Evolutionary conservation across 2,329 filamentous ascomycete genomes (phyloP).

Genomic region (Aureobasidium leucospermi): DNA sequence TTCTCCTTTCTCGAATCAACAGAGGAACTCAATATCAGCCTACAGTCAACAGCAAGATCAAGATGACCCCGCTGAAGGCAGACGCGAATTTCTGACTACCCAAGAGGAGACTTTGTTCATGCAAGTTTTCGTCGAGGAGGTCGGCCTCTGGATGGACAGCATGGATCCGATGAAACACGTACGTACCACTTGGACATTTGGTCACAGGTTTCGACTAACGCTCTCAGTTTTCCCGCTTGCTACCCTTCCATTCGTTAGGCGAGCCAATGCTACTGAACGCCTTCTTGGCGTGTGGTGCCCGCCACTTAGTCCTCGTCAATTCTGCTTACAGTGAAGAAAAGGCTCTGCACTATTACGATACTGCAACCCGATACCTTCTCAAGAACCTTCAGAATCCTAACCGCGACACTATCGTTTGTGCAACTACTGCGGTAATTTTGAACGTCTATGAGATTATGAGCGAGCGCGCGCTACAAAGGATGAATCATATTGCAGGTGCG

Average conservation of each 20-base stretch:
- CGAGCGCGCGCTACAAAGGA: slow-evolving; percentile 67
- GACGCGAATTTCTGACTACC: slow-evolving; percentile 59
- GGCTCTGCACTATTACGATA: slow-evolving; percentile 76
- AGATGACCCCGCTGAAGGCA: slow-evolving; percentile 35
- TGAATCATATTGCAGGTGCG: slow-evolving; percentile 83
- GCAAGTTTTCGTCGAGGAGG: slow-evolving; percentile 86
- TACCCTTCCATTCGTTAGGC: slow-evolving; percentile 75
- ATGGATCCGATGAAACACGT: slow-evolving; percentile 75
- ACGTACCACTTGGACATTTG: slow-evolving; percentile 20
- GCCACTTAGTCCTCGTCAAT: slow-evolving; percentile 68
- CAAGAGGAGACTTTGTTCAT: slow-evolving; percentile 80
- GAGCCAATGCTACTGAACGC: slow-evolving; percentile 87
- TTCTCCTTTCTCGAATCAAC: slow-evolving; percentile 29
- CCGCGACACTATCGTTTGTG: slow-evolving; percentile 75
- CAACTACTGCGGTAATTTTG: slow-evolving; percentile 77
- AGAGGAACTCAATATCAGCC: slow-evolving; percentile 25
- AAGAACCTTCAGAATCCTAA: slow-evolving; percentile 75
- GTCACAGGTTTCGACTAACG: not conserved
- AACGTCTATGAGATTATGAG: slow-evolving; percentile 94
- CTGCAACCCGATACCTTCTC: slow-evolving; percentile 70
- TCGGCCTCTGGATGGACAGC: slow-evolving; percentile 90
- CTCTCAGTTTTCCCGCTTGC: slow-evolving; percentile 63
- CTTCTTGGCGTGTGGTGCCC: slow-evolving; percentile 78
- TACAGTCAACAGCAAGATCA: slow-evolving; percentile 30
- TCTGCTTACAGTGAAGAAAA: slow-evolving; percentile 66